phyloP scores from a whole-genome alignment of 1,284 basidiomycete genomes.

The Testicularia cyperi region DNA sequence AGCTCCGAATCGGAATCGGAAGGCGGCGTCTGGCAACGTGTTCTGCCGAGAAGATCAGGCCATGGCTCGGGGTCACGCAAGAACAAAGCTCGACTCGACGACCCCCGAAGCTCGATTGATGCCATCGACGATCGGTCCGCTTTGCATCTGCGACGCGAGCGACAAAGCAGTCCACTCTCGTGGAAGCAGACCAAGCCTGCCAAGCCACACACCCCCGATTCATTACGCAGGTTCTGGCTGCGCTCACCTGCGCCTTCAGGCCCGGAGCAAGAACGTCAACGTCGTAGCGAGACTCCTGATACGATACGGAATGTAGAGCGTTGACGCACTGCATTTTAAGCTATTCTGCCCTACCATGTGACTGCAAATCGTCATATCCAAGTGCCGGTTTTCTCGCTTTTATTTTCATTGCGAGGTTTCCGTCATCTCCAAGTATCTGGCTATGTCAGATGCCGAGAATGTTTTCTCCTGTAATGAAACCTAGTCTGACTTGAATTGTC shows the following conservation, averaged over 20 bases:
- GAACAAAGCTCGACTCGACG: no score
- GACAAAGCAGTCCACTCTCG: no score
- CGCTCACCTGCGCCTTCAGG: slow-evolving; percentile 5
- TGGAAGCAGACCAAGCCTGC: no score
- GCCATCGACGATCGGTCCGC: no score
- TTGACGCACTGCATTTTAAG: background rate
- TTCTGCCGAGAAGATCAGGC: slow-evolving; percentile 23
- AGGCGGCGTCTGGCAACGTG: slow-evolving; percentile 36
- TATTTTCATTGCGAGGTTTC: no score
- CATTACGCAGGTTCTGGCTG: slow-evolving; percentile 1
- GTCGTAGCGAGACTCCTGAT: slow-evolving; percentile 28
- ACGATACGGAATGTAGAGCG: slow-evolving; percentile 17
- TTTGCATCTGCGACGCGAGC: no score
- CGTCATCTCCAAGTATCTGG: slow-evolving; percentile 1
- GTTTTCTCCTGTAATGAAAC: no score
- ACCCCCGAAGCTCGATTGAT: slow-evolving; percentile 11
- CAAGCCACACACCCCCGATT: slow-evolving; percentile 10
- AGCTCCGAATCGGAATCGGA: slow-evolving; percentile 40
- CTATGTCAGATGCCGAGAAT: background rate
- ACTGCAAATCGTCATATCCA: background rate
- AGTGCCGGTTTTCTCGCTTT: no score
- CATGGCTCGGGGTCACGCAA: slow-evolving; percentile 21
- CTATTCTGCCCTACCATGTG: no score
- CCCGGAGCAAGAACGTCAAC: slow-evolving; percentile 1
- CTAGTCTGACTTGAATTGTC: no score